Percentiles rank a stretch among this genome's conserved stretches.
Conservation (phyloP, 2,329 filamentous ascomycete genomes). For the Fulvia fulva region DNA sequence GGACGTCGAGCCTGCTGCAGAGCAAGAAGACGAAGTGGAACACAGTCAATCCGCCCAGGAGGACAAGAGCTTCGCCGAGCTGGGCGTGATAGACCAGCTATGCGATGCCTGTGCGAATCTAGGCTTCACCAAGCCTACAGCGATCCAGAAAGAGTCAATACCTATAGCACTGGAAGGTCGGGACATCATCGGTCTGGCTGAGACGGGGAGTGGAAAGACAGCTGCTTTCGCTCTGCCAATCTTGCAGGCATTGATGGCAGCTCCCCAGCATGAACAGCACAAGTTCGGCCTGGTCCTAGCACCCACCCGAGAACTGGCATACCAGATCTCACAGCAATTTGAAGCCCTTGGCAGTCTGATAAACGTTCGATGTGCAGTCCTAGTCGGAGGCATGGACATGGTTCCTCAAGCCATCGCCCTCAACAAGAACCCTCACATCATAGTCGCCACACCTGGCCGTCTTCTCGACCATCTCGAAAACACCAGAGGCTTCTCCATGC, state of each 20-base stretch:
- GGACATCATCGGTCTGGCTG: slow-evolving; percentile 88
- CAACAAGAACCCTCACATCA: slow-evolving; percentile 91
- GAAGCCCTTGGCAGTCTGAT: slow-evolving; percentile 85
- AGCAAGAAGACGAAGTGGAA: slow-evolving; percentile 19
- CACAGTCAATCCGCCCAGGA: slow-evolving; percentile 4
- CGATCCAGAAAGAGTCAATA: slow-evolving; percentile 83
- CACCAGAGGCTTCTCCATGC: slow-evolving; percentile 89
- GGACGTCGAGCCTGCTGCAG: neutral
- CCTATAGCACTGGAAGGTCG: slow-evolving; percentile 73
- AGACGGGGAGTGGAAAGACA: slow-evolving; percentile 95
- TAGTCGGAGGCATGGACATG: slow-evolving; percentile 92
- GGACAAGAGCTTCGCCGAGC: slow-evolving; percentile 62
- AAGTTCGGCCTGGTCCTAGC: slow-evolving; percentile 87
- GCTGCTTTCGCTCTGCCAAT: slow-evolving; percentile 93
- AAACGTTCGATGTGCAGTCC: slow-evolving; percentile 75
- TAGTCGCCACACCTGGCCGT: slow-evolving; percentile 87
- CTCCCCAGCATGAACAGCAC: slow-evolving; percentile 59
- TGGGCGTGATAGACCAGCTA: slow-evolving; percentile 78
- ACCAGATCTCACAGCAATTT: slow-evolving; percentile 83
- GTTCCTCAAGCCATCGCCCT: slow-evolving; percentile 85
- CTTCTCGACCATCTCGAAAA: slow-evolving; percentile 91
- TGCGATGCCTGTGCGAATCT: slow-evolving; percentile 83
- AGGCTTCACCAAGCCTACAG: slow-evolving; percentile 79
- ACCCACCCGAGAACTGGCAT: slow-evolving; percentile 87
- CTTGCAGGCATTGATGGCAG: slow-evolving; percentile 82